phyloP scores from a whole-genome alignment of 257 asterid genomes.

The Jaltomata sinuosa region DNA sequence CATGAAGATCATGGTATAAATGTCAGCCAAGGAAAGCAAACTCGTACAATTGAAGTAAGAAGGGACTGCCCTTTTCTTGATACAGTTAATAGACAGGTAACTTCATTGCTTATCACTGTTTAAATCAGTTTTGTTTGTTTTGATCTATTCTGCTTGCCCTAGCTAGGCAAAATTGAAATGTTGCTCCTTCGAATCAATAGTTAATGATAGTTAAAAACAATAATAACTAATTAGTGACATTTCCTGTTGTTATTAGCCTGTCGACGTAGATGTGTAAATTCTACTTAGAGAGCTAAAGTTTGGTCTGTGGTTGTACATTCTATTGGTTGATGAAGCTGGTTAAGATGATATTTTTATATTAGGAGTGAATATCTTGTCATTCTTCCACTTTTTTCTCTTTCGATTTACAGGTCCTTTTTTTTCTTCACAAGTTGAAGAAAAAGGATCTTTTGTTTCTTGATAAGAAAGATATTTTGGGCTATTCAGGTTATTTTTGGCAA shows the following conservation, averaged over 20 bases:
- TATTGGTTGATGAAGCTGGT: neutral
- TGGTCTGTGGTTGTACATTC: neutral
- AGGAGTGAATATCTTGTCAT: neutral
- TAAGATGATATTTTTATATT: neutral
- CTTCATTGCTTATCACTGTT: conserved; percentile 8
- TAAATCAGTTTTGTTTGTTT: neutral
- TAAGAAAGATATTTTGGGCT: neutral
- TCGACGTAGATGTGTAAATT: neutral
- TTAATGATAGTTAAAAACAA: neutral
- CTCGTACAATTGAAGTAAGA: conserved; percentile 55
- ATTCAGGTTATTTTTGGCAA: neutral
- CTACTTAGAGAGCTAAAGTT: neutral
- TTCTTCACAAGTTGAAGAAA: too few relatives aligned
- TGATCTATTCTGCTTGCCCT: neutral
- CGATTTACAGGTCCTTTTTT: neutral
- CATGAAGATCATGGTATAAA: conserved; percentile 4
- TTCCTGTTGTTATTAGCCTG: neutral
- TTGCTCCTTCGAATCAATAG: neutral
- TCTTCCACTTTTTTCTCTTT: neutral
- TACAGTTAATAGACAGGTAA: conserved; percentile 85
- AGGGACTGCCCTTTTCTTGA: conserved; percentile 94
- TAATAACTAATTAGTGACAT: neutral
- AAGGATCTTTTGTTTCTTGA: neutral
- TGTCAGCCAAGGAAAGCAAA: conserved; percentile 24
- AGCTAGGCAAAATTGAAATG: too few relatives aligned